A percentile compares a stretch with the other conserved stretches of the same genome.
These are phyloP conservation scores for Ophiostoma pallidulum DNA, from an alignment of 2,329 filamentous ascomycete genomes.

Conservation along the genomic window DNA sequence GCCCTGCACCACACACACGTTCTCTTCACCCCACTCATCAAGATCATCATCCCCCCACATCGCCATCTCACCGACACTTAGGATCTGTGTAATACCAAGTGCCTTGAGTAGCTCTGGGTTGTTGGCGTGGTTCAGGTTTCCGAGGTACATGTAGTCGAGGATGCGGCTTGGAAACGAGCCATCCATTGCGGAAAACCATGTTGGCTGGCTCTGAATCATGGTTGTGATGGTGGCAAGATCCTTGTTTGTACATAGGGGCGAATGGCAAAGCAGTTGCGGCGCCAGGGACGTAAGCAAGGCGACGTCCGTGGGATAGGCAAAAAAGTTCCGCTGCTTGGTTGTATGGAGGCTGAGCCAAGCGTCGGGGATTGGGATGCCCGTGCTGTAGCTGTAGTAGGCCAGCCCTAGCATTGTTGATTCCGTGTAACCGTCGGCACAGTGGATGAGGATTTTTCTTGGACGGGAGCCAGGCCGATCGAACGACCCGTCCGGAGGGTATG, in stretches of 20 bases:
- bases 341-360: slow-evolving; percentile 84
- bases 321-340: slow-evolving; percentile 79
- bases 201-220: slow-evolving; percentile 52
- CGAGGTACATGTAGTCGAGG: slow-evolving; percentile 90
- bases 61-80: slow-evolving; percentile 86
- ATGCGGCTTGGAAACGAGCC: slow-evolving; percentile 86
- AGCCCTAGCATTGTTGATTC: slow-evolving; percentile 84
- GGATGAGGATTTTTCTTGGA: slow-evolving; percentile 69
- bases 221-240: slow-evolving; percentile 43
- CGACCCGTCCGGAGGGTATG: slow-evolving; percentile 15
- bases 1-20: slow-evolving; percentile 69
- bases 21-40: slow-evolving; percentile 65
- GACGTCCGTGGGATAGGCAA: slow-evolving; percentile 88
- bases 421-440: slow-evolving; percentile 93
- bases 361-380: slow-evolving; percentile 67
- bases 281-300: slow-evolving; percentile 69
- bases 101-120: slow-evolving; percentile 74
- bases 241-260: slow-evolving; percentile 44
- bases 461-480: slow-evolving; percentile 18
- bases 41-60: slow-evolving; percentile 66
- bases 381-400: slow-evolving; percentile 88
- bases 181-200: slow-evolving; percentile 76
- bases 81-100: slow-evolving; percentile 75
- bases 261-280: slow-evolving; percentile 62
- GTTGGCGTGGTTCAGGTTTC: slow-evolving; percentile 87